Conservation (phyloP, 768 basidiomycete species). For the Coprinellus micaceus region DNA sequence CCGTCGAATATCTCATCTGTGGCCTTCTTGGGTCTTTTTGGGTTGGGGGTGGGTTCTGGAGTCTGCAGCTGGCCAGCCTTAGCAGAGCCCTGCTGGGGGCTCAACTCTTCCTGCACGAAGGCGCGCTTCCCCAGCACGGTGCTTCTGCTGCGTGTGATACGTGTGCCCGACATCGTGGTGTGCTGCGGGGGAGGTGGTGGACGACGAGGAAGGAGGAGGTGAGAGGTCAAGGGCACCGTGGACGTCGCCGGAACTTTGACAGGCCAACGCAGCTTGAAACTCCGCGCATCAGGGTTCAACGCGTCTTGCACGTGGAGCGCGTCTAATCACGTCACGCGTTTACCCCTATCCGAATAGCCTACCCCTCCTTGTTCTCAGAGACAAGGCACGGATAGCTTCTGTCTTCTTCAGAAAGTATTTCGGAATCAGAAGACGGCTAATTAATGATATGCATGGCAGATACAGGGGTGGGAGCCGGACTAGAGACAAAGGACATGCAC, state of each 20-base stretch:
- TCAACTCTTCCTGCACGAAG: constrained; percentile 35
- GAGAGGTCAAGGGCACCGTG: background rate
- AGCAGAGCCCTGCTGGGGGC: too few species aligned
- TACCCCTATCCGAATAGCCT: background rate
- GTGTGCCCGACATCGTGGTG: constrained; percentile 43
- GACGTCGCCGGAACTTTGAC: background rate
- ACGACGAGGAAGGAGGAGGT: constrained; percentile 1
- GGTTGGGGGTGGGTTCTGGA: constrained; percentile 60
- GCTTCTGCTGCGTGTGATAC: constrained; percentile 38
- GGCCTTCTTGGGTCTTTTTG: constrained; percentile 60
- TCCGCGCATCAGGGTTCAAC: constrained; percentile 5
- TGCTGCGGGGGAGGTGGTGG: background rate
- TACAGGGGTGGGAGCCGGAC: too few species aligned
- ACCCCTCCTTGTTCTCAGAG: background rate
- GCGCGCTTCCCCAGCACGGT: constrained; percentile 52
- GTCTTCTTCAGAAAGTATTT: too few species aligned
- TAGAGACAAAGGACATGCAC: too few species aligned
- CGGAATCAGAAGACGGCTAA: too few species aligned
- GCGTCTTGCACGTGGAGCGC: constrained; percentile 4
- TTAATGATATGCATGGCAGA: too few species aligned
- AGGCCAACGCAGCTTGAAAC: background rate
- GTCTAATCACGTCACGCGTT: constrained; percentile 1
- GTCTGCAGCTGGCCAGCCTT: constrained; percentile 44
- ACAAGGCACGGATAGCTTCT: background rate
- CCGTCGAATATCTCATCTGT: constrained; percentile 39